Evolutionary conservation across 495 filamentous ascomycete genomes (phyloP), one percentile per base, ranked within the genome.

Genomic region (Aspergillus bridgeri): DNA sequence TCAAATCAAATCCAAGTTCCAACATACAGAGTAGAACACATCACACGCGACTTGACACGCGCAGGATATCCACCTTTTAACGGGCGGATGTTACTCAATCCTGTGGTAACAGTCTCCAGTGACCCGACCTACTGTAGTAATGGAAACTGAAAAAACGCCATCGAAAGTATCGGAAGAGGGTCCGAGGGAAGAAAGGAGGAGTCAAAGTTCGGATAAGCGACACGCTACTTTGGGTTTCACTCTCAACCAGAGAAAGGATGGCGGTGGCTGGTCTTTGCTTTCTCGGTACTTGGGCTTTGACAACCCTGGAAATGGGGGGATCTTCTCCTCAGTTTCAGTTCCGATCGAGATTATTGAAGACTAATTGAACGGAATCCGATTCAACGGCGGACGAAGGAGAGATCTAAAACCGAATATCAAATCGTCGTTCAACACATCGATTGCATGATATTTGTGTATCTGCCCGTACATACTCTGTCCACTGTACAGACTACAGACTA

Each of bases 1-100:
- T n/a, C n/a, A n/a, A n/a, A n/a, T n/a, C n/a, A n/a, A n/a, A n/a
- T n/a, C n/a, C n/a, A n/a, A n/a, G 2, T 20, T 23, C n/a, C 17
- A 18, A 20, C 20, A 20, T 47, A 50, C 48, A 57, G 27, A 46
- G 62, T 68, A 42, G 55, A 60, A 71, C 59, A 62, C 58, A 69
- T 69, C 72, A 69, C 61, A 65, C 56, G 25, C 33, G 33, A 38
- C 33, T 15, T 38, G 33, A 38, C 33, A 38, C 17, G 11, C 33
- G 17, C 33, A n/a, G n/a, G n/a, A n/a, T n/a, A 33, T 33, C 29
- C 29, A 33, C 33, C 9, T 13, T 38, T 15, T 1, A 11, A 11
- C 33, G 33, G 33, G 17, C 33, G 33, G 33, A 38, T 15, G 33
- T 38, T 38, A 38, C 33, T 38, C 33, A 11, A 7, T 33, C 29